Base-by-base conservation (phyloP, 139 green algal genomes). In the Ettlia oleoabundans region DNA sequence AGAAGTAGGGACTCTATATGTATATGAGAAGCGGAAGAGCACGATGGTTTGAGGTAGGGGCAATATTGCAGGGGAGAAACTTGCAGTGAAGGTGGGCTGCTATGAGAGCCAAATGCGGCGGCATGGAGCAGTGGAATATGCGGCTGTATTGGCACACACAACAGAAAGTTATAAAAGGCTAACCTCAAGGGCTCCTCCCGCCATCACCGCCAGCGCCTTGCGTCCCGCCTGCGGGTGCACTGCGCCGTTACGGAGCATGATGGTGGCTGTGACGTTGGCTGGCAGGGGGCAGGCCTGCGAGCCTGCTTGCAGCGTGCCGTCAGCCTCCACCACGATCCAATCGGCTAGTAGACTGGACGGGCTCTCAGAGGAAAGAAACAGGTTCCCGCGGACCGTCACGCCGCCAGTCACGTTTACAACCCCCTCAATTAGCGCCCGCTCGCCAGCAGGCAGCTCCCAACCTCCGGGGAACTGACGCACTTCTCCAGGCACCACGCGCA, bases 121-220 rank as follows among this genome's bases (percentile, higher is more conserved):
- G n/a, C n/a, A n/a, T n/a, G n/a, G n/a, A n/a, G n/a, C n/a, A n/a
- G n/a, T n/a, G n/a, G n/a, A 3, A 28, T 3, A 4, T 3, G 21
- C 4, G 64, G 33, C 5, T 18, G 32, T 52, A 2, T 18, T 7
- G 26, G 65, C 33, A 42, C 4, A 32, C 65, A 43, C 30, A 35
- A 4, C 65, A 32, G 35, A 8, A 24, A 15, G 15, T 10, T 15
- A 58, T 15, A 58, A 15, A 10, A 10, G 47, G 55, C 55, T 32
- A 22, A 55, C 67, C 67, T 74, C 67, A 3, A 74, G 67, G 24
- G 67, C 53, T 22, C 67, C 67, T 32, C 67, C 67, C 3, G 67
- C 38, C 38, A 74, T 35, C 38, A 74, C 40, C 2, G 67, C 67
- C 67, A 74, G 67, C 9, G 67, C 67, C 40, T 74, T 74, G 67